Conservation (phyloP, 371 early-diverging fungal genomes). For the Mucor racemosus region DNA sequence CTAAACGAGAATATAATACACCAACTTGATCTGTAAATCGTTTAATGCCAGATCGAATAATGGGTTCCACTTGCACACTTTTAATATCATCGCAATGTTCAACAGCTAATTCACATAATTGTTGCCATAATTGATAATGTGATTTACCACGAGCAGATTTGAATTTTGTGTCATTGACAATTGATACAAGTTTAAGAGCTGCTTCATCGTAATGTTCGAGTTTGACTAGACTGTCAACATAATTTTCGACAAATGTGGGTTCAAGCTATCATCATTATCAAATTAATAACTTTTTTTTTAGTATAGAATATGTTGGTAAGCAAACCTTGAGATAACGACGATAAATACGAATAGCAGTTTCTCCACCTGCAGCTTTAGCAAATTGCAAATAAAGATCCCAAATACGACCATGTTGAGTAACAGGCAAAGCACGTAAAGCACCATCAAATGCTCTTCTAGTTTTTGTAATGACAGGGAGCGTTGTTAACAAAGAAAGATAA, state of each 20-base stretch:
- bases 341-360: conserved; percentile 81
- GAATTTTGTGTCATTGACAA: conserved; percentile 78
- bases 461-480: conserved; percentile 73
- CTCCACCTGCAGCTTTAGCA: conserved; percentile 80
- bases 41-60: conserved; percentile 88
- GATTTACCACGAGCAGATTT: conserved; percentile 74
- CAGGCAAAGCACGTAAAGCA: conserved; percentile 88
- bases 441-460: conserved; percentile 90
- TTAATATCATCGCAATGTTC: conserved; percentile 75
- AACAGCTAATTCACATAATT: conserved; percentile 83
- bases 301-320: too few species aligned
- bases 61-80: conserved; percentile 74
- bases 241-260: conserved; percentile 74
- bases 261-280: conserved; percentile 55
- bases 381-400: conserved; percentile 90
- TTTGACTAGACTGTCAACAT: conserved; percentile 72
- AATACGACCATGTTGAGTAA: conserved; percentile 90
- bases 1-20: conserved; percentile 86
- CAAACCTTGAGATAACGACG: conserved; percentile 81
- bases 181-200: conserved; percentile 72
- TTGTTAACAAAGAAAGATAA: conserved; percentile 74
- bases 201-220: conserved; percentile 84
- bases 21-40: conserved; percentile 89
- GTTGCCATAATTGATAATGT: conserved; percentile 86
- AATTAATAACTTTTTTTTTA: background rate